Evolutionary conservation across 805 yeast genomes (phyloP).

Genomic region (Saturnispora hagleri): DNA sequence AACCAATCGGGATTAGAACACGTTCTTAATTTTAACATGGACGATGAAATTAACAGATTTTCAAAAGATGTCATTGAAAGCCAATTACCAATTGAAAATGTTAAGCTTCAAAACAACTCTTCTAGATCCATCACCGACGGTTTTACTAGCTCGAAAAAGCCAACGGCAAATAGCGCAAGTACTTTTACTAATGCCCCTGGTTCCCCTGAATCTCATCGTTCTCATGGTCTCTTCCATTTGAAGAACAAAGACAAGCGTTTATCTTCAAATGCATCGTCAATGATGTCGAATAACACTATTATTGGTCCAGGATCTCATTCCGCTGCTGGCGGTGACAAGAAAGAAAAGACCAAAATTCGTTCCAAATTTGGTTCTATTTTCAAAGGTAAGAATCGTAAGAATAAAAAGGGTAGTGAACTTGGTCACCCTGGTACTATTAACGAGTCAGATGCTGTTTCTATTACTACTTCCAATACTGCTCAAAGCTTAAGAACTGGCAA

Average conservation of each 20-base stretch:
- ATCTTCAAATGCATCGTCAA: constrained; percentile 9
- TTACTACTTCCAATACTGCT: constrained; percentile 16
- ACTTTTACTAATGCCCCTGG: not conserved
- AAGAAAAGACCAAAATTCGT: constrained; percentile 37
- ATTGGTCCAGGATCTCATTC: constrained; percentile 7
- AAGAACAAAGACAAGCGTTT: constrained; percentile 11
- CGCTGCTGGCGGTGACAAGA: constrained; percentile 9
- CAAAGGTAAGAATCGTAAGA: constrained; percentile 41
- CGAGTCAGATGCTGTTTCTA: constrained; percentile 27
- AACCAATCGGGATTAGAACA: constrained; percentile 61
- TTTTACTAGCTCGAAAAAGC: constrained; percentile 11
- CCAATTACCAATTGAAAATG: constrained; percentile 21
- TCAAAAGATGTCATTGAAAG: constrained; percentile 31
- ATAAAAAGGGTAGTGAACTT: constrained; percentile 29
- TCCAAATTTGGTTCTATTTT: constrained; percentile 72
- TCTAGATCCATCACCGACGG: constrained; percentile 13
- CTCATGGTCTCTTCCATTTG: constrained; percentile 8
- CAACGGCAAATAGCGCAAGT: not conserved
- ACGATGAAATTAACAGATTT: constrained; percentile 49
- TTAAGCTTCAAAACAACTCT: constrained; percentile 9
- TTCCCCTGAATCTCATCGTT: constrained; percentile 7
- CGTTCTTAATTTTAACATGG: constrained; percentile 54
- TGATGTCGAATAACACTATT: constrained; percentile 10
- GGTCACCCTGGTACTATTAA: constrained; percentile 19
- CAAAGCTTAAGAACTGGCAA: constrained; percentile 2